A percentile compares a stretch with the other conserved stretches of the same genome.
Evolutionary conservation across 768 basidiomycete species (phyloP).

Genomic region (Trametes cinnabarina): DNA sequence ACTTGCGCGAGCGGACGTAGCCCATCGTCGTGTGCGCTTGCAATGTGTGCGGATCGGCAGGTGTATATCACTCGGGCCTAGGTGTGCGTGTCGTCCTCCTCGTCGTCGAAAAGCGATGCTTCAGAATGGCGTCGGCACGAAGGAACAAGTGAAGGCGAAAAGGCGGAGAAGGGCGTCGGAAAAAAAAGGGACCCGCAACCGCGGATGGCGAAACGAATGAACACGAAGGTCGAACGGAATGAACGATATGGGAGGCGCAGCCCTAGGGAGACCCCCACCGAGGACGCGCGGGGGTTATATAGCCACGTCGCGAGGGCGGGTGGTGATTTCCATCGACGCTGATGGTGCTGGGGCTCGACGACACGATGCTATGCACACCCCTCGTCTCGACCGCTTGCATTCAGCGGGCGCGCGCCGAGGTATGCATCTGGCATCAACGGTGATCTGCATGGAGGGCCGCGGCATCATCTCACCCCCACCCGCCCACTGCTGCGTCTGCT

Average conservation of each 20-base stretch:
- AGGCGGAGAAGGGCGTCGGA: not conserved
- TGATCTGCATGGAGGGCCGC: not conserved
- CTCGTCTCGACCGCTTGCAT: not conserved
- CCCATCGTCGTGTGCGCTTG: conserved; percentile 36
- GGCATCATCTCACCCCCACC: not conserved
- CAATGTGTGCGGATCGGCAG: no score
- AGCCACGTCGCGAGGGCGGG: not conserved
- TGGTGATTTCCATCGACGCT: not conserved
- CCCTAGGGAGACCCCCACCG: conserved; percentile 1
- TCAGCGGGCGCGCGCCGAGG: no score
- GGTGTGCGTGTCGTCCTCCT: no score
- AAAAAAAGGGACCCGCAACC: conserved; percentile 6
- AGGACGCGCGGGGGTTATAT: conserved; percentile 1
- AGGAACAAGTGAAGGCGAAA: not conserved
- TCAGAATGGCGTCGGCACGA: not conserved
- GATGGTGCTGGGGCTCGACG: not conserved
- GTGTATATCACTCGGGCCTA: no score
- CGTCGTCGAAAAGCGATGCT: not conserved
- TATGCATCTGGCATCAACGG: not conserved
- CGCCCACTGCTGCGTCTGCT: not conserved
- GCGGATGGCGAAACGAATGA: not conserved
- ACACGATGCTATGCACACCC: conserved; percentile 3
- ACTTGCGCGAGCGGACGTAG: conserved; percentile 52
- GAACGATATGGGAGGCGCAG: conserved; percentile 18
- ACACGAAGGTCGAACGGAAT: conserved; percentile 7